Evolutionary conservation across 2,329 filamentous ascomycete genomes (phyloP).

Genomic region (Coleophoma crateriformis): DNA sequence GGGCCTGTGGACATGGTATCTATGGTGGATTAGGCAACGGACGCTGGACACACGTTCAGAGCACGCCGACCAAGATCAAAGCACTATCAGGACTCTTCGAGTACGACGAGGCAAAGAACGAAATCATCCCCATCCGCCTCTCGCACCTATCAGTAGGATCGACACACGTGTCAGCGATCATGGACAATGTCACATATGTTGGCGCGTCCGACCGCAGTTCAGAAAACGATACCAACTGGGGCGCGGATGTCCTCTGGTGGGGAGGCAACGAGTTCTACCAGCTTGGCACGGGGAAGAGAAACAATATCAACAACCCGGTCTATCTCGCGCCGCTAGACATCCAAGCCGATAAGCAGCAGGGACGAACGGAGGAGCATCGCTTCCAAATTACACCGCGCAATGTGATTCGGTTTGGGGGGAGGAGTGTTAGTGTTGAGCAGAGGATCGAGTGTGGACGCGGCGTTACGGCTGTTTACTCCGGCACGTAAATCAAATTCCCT

Average conservation of each 20-base stretch:
- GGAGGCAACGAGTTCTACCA: constrained; percentile 93
- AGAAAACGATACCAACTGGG: constrained; percentile 76
- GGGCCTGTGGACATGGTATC: constrained; percentile 83
- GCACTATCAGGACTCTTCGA: constrained; percentile 78
- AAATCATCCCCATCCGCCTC: constrained; percentile 71
- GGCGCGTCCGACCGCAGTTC: constrained; percentile 34
- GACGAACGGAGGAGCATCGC: constrained; percentile 63
- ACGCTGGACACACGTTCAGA: constrained; percentile 83
- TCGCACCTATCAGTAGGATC: constrained; percentile 68
- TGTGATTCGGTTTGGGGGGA: constrained; percentile 62
- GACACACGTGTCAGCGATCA: constrained; percentile 75
- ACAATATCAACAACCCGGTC: constrained; percentile 67
- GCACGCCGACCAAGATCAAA: constrained; percentile 74
- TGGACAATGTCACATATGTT: constrained; percentile 74
- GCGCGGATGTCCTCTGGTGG: constrained; percentile 87
- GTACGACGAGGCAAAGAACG: constrained; percentile 70
- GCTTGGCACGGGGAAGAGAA: constrained; percentile 84
- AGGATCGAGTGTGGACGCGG: constrained; percentile 80
- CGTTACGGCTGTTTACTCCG: constrained; percentile 79
- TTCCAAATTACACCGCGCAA: constrained; percentile 77
- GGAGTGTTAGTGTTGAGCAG: constrained; percentile 75
- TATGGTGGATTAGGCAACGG: constrained; percentile 79
- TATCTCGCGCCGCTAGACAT: constrained; percentile 76
- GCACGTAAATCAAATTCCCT: constrained; percentile 16
- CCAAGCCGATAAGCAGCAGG: constrained; percentile 53